A percentile compares a stretch with the other conserved stretches of the same genome.
phyloP scores from a whole-genome alignment of 306 rosid species.

The Rubus idaeus region DNA sequence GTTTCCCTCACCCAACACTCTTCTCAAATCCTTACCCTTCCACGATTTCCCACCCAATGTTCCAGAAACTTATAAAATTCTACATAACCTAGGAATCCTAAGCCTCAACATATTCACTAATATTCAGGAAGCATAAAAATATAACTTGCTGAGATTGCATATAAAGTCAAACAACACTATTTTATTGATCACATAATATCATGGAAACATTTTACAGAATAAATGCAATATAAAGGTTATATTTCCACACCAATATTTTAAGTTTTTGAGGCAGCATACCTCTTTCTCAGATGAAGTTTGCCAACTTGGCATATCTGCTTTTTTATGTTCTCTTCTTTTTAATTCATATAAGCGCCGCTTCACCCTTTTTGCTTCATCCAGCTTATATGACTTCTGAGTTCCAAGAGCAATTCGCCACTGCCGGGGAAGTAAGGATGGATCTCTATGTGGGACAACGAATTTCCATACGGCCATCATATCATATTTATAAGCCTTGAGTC shows the following conservation, averaged over 20 bases:
- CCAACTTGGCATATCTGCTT: constrained; percentile 44
- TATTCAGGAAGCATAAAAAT: not conserved
- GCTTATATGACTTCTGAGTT: constrained; percentile 85
- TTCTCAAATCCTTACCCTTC: not conserved
- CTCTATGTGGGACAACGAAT: constrained; percentile 84
- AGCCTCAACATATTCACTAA: not conserved
- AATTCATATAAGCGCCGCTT: constrained; percentile 70
- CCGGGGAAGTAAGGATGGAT: constrained; percentile 83
- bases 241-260: constrained; percentile 17
- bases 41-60: not conserved
- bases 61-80: not conserved
- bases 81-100: not conserved
- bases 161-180: not conserved
- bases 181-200: not conserved
- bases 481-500: constrained; percentile 68
- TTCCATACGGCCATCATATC: constrained; percentile 82
- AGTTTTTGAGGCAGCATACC: constrained; percentile 42
- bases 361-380: constrained; percentile 64
- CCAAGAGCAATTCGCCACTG: constrained; percentile 93
- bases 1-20: not conserved
- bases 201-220: not conserved
- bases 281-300: constrained; percentile 54
- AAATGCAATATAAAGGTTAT: constrained; percentile 15
- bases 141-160: not conserved
- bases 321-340: constrained; percentile 57